Base-by-base conservation (phyloP, 805 yeast species). In the Scheffersomyces amazonensis region DNA sequence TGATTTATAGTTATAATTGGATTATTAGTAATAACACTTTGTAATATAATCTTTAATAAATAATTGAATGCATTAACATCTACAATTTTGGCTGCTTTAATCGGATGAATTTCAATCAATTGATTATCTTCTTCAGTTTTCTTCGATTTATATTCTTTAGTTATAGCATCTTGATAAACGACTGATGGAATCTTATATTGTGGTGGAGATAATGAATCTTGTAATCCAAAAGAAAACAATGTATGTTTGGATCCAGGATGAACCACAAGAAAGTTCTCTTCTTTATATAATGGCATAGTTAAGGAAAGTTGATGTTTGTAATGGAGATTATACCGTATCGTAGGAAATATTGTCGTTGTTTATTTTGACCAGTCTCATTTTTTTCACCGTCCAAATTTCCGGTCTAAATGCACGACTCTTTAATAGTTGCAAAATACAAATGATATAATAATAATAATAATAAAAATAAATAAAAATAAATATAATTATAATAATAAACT, bases 161-260 rank as follows among this genome's bases (percentile, higher is more conserved):
- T 62, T 39, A 20, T 52, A 9, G 66, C 54, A 44, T 72, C 69
- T 36, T 64, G 67, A 56, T 77, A 85, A 7, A 91, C 95, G 27
- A 70, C 69, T 0, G 96, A 81, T n/a, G 96, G 95, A 20, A 89
- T 69, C 40, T 78, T 78, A 46, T 75, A 76, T 18, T 80, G 76
- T 1, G 97, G 95, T 2, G 93, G 87, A 7, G 84, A 64, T 44
- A 87, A 71, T 1, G 85, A 69, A 37, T 77, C 82, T 49, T 84
- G 95, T 19, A 90, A 67, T 2, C 96, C 96, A 56, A 86, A 81
- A 48, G 84, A 85, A 20, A 87, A 86, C 37, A 83, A 66, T 0
- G 97, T 87, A 37, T 74, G 65, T 37, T 66, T 69, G 2, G 95
- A 83, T 20, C 96, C 96, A 1, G 95, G 87, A 39, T 87, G 81